Base-by-base conservation (phyloP, 192 early-diverging fungal genomes). In the Mortierella hygrophila region DNA sequence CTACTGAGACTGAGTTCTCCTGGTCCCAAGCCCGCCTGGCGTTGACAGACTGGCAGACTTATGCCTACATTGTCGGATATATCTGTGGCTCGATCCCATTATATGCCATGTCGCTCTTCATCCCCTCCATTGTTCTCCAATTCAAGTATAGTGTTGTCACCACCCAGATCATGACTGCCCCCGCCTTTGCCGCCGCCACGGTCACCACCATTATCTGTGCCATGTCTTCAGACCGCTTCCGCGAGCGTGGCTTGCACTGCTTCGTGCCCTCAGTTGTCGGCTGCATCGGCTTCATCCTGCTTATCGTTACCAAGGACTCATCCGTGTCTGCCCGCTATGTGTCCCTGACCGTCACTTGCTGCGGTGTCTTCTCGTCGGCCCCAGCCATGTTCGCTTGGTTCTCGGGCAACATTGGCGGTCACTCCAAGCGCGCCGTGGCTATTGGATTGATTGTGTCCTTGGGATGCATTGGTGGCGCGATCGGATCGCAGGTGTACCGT, bases 401-500 rank as follows among this genome's bases (percentile, higher is more conserved):
- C 89, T 92, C 93, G 26, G 94, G 91, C 80, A 77, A 77, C 65
- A 81, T 94, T 57, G 92, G 93, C 37, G 94, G 94, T 10, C 90
- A 94, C 74, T 93, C 91, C 11, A 95, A 95, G 79, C 87, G 93
- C 23, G 94, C 90, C 11, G 83, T 92, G 69, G 92, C 93, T 21
- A 84, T 88, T 16, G 94, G 92, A 44, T 79, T 94, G 73, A 87
- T 93, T 57, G 91, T 92, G 57, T 89, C 89, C 7, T 88, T 92
- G 68, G 94, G 92, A 35, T 93, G 94, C 77, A 81, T 93, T 70
- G 93, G 93, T 78, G 95, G 94, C 44, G 90, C 90, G 20, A 90
- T 96, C 37, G 93, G 91, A 70, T 91, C 92, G 1, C 93, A 95
- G 68, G 90, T 96, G 6, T 96, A 94, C 87, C 91, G 93, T 70